phyloP scores from a whole-genome alignment of 129 eudicot species.

The Cynara cardunculus region DNA sequence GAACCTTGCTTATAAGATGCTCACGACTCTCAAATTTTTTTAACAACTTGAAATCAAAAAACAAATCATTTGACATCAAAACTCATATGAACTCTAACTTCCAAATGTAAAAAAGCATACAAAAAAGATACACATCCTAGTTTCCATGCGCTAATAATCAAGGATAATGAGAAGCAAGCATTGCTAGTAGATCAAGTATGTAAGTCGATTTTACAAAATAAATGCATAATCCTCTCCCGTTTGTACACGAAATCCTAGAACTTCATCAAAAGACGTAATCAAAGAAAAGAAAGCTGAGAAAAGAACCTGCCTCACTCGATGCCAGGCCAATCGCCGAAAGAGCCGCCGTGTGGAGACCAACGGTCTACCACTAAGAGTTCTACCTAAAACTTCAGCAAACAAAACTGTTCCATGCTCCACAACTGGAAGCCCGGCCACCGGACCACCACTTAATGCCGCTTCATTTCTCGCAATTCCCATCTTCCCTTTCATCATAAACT shows the following conservation, averaged over 20 bases:
- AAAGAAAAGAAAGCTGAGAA: slow-evolving; percentile 48
- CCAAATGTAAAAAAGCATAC: neutral
- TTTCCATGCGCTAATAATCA: neutral
- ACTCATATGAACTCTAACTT: too few species aligned
- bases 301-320: slow-evolving; percentile 99
- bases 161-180: neutral
- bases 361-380: slow-evolving; percentile 93
- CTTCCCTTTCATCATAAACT: slow-evolving; percentile 69
- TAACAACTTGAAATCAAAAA: too few species aligned
- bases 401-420: slow-evolving; percentile 92
- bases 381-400: slow-evolving; percentile 87
- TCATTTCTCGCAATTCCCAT: slow-evolving; percentile 63
- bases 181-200: neutral
- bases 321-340: slow-evolving; percentile 82
- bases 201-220: neutral
- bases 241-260: neutral
- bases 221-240: neutral
- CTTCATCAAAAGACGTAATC: slow-evolving; percentile 8
- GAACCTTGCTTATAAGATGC: too few species aligned
- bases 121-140: neutral
- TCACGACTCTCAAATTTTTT: too few species aligned
- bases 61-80: too few species aligned
- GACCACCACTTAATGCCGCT: slow-evolving; percentile 49
- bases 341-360: slow-evolving; percentile 67
- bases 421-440: slow-evolving; percentile 58